Evolutionary conservation across 2,329 filamentous ascomycete species (phyloP), one percentile per base, ranked within the genome.

Genomic region (Hypoxylon sp.): DNA sequence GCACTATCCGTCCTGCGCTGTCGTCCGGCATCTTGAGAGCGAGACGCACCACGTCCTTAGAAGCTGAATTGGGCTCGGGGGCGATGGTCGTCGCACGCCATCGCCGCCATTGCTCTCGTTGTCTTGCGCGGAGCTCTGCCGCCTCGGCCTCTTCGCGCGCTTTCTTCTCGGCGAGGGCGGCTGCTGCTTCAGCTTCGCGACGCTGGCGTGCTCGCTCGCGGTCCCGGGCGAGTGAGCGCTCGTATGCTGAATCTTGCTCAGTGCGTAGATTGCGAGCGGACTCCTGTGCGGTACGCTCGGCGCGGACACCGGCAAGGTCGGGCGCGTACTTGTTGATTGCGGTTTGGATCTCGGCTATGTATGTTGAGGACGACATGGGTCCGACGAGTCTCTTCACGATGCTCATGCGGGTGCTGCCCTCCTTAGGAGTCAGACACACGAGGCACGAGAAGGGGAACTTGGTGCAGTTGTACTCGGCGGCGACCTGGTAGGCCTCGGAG

Each of bases 161-260:
- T 46, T 83, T 85, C 73, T 89, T 88, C 71, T 90, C 88, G 11
- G 89, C 91, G 70, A 87, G 88, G 17, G 91, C 92, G 0, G 88
- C 87, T 0, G 88, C 87, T 19, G 87, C 88, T 63, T 93, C 93
- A 1, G 92, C 93, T 78, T 97, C 94, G 54, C 88, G 88, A 77
- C 88, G 89, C 78, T 91, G 88, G 32, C 92, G 86, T 0, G 93
- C 92, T 19, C 95, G 91, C 79, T 97, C 94, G 42, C 94, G 87
- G 80, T 99, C 96, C 67, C 90, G 89, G 8, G 94, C 95, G 31
- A 99, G 84, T 0, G 93, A 97, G 68, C 94, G 89, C 81, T 99
- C 94, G 79, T 99, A 99, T 0, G 96, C 96, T 8, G 89, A 92
- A 78, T 98, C 94, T 78, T 99, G 96, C 79, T 97, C 90, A 67